Evolutionary conservation across 2,329 filamentous ascomycete genomes (phyloP), one percentile per base, ranked within the genome.

Genomic region (Cadophora luteo-olivacea): DNA sequence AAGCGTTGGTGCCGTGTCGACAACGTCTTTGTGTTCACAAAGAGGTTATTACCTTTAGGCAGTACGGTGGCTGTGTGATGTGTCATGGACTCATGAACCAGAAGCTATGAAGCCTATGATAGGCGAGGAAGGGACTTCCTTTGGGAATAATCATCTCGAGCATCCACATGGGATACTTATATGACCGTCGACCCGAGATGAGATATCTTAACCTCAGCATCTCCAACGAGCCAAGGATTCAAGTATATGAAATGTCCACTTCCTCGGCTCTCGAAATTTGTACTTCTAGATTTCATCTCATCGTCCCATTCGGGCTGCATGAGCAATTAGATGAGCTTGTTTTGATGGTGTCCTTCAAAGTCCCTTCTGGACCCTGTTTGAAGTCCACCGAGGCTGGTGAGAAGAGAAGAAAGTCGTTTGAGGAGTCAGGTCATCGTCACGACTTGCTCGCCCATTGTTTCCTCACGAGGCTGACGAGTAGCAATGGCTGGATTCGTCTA

Each of bases 241-340:
- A 60, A 25, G 8, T 60, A 60, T 38, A 60, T 60, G 57, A 60
- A 25, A 1, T 22, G 19, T 25, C 36, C 36, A 16, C 33, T 41
- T 38, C n/a, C 14, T 14, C 36, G 9, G 45, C n/a, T 60, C 57
- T 60, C 29, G 14, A 41, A 38, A 24, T 45, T 41, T 16, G 5
- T 45, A 29, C 16, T 49, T 41, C 8, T 19, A 8, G 29, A 16
- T 54, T 54, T 54, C 49, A 54, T 64, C 61, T 54, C 48, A 45
- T 62, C 24, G 4, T 52, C 64, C 29, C 14, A 32, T 33, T 38
- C n/a, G 24, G 32, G 57, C 48, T 38, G 67, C 64, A 66, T 66
- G 32, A 60, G 25, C 36, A 52, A 2, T 54, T 67, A 52, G 19
- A 69, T 65, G 61, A 69, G 57, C 36, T 32, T 61, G 64, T 67